A percentile compares a stretch with the other conserved stretches of the same genome.
Evolutionary conservation across 2,329 filamentous ascomycete species (phyloP).

Genomic region (Penicillium frequentans): DNA sequence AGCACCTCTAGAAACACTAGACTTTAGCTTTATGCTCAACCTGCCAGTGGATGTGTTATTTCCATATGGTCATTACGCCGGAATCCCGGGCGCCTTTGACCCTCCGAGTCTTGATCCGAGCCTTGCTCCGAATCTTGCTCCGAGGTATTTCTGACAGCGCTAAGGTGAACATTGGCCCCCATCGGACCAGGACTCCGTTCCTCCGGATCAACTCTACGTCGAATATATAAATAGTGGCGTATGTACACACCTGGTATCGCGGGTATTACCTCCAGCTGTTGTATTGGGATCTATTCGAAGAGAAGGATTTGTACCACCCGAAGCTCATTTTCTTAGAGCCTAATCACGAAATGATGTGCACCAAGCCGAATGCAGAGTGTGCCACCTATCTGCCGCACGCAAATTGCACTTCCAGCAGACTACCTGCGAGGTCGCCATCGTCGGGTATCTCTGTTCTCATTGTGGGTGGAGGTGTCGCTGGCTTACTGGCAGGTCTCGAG

Average conservation of each 20-base stretch:
- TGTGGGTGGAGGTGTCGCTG: conserved; percentile 29
- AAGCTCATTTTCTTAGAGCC: background rate
- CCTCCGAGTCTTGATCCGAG: background rate
- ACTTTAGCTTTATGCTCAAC: conserved; percentile 12
- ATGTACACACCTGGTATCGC: no score
- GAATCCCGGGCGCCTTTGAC: background rate
- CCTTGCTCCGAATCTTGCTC: background rate
- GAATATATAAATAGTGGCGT: no score
- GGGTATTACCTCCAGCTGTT: background rate
- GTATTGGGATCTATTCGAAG: background rate
- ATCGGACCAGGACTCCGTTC: background rate
- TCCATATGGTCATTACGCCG: conserved; percentile 8
- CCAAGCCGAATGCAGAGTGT: background rate
- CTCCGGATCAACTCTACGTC: background rate
- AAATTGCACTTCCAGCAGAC: background rate
- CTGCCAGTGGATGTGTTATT: conserved; percentile 13
- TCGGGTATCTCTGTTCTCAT: conserved; percentile 24
- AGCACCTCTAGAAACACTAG: background rate
- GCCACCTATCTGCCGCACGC: background rate
- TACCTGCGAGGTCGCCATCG: conserved; percentile 10
- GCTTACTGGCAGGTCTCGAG: conserved; percentile 27
- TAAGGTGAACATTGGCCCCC: background rate
- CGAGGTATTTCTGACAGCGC: background rate
- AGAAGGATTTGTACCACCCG: background rate
- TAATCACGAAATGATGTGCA: background rate